These are phyloP conservation scores for Vinca minor DNA, from an alignment of 257 asterid genomes.

Conservation along the genomic window DNA sequence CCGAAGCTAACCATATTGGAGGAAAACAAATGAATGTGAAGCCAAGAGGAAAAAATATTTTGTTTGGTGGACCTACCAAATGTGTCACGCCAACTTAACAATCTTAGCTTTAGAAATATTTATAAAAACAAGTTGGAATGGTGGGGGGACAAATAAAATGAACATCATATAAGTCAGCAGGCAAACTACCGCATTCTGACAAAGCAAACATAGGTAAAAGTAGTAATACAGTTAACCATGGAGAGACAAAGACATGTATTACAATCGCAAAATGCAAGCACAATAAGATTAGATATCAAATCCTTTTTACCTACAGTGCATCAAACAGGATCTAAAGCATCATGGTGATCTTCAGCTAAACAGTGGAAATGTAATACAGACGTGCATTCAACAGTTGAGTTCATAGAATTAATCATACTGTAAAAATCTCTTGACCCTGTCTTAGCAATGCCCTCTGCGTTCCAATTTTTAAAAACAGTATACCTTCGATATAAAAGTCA, in stretches of 20 bases:
- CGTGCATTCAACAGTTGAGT: not conserved
- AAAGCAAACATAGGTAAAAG: not conserved
- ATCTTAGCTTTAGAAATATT: not conserved
- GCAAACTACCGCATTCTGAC: not conserved
- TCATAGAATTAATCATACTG: not conserved
- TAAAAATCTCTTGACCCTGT: too few species aligned
- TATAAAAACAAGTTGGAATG: not conserved
- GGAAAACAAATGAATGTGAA: not conserved
- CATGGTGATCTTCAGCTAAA: not conserved
- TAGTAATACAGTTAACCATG: not conserved
- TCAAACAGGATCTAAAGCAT: not conserved
- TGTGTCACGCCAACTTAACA: not conserved
- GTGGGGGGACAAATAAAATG: not conserved
- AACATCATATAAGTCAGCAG: not conserved
- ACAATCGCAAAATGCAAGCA: not conserved
- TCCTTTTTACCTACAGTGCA: not conserved
- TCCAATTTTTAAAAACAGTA: too few species aligned
- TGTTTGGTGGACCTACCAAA: not conserved
- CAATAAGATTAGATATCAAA: not conserved
- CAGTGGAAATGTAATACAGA: not conserved
- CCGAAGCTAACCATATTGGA: not conserved
- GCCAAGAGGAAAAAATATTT: conserved; percentile 1
- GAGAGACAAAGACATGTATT: not conserved
- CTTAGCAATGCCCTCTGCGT: too few species aligned
- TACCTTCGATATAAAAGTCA: too few species aligned